Conservation (phyloP, 2,329 filamentous ascomycete species). For the Chaetomium globosum region DNA sequence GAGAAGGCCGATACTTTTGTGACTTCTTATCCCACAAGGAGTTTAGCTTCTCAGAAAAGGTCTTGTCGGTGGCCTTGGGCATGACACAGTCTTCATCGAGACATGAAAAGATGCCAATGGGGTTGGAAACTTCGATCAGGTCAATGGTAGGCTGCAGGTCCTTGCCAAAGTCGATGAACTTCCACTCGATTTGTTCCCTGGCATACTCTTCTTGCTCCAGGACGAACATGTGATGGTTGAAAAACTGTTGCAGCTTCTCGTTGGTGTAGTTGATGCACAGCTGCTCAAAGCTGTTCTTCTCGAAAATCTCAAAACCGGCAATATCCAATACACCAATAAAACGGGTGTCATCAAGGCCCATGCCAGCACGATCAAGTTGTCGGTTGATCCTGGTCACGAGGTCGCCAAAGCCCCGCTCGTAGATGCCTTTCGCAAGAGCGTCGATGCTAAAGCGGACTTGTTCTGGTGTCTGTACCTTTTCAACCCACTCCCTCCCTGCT, state of each 20-base stretch:
- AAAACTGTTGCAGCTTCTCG: conserved; percentile 98
- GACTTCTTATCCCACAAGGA: conserved; percentile 96
- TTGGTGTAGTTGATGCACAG: conserved; percentile 99
- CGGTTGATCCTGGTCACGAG: conserved; percentile 89
- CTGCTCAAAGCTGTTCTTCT: conserved; percentile 97
- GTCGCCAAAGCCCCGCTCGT: conserved; percentile 92
- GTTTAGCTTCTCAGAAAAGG: conserved; percentile 97
- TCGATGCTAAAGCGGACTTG: conserved; percentile 90
- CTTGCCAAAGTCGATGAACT: conserved; percentile 98
- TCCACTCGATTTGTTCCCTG: conserved; percentile 97
- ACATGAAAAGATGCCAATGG: conserved; percentile 98
- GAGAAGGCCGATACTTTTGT: conserved; percentile 84
- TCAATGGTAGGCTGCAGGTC: conserved; percentile 98
- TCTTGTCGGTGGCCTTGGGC: conserved; percentile 96
- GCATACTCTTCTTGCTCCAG: conserved; percentile 98
- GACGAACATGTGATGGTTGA: conserved; percentile 99
- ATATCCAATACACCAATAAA: conserved; percentile 99
- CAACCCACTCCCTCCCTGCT: conserved; percentile 95
- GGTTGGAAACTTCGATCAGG: conserved; percentile 91
- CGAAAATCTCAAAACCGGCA: conserved; percentile 98
- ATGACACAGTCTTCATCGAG: conserved; percentile 97
- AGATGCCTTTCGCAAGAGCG: conserved; percentile 93
- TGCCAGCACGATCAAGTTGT: conserved; percentile 83
- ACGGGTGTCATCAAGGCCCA: conserved; percentile 81
- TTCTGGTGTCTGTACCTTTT: conserved; percentile 96